Evolutionary conservation across 2,329 filamentous ascomycete genomes (phyloP), one percentile per base, ranked within the genome.

Genomic region (Hypomyces rosellus): DNA sequence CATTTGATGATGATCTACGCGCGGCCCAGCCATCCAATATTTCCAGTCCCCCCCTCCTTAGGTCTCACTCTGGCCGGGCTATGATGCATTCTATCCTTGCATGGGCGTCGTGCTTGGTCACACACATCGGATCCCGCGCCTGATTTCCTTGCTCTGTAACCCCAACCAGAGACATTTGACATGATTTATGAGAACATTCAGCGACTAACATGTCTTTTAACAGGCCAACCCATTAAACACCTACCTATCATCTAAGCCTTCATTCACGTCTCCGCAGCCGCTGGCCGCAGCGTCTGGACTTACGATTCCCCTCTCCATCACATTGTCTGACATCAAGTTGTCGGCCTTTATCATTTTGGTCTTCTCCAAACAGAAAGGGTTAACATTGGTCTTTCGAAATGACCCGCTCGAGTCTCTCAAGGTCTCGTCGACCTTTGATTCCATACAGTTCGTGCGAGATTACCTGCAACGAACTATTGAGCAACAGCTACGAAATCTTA

Each of bases 361-460:
- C 54, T 99, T 99, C 67, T 97, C 92, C 3, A 92, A 90, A 66
- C 90, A 96, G 71, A 99, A 99, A 66, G 93, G 93, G 16, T 79
- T 99, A 51, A 99, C 93, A 1, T 78, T 99, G 44, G 93, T 99
- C 41, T 99, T 99, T 68, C 86, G 93, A 61, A 97, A 99, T 78
- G 93, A 99, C 66, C 93, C 93, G 4, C 82, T 99, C 54, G 93
- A 99, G 67, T 96, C 92, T 4, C 83, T 99, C 63, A 97, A 96
- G 74, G 93, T 99, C 58, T 97, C 92, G 1, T 97, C 92, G 59
- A 99, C 93, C 41, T 99, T 99, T 69, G 93, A 99, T 73, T 96
- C 92, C 12, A 99, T 99, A 62, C 92, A 93, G 41, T 99, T 99
- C 64, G 93, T 99, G 55, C 86, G 93, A 59, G 91, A 99, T 68